Conservation (phyloP, 805 yeast genomes). For the Saccharomyces cerevisiae region DNA sequence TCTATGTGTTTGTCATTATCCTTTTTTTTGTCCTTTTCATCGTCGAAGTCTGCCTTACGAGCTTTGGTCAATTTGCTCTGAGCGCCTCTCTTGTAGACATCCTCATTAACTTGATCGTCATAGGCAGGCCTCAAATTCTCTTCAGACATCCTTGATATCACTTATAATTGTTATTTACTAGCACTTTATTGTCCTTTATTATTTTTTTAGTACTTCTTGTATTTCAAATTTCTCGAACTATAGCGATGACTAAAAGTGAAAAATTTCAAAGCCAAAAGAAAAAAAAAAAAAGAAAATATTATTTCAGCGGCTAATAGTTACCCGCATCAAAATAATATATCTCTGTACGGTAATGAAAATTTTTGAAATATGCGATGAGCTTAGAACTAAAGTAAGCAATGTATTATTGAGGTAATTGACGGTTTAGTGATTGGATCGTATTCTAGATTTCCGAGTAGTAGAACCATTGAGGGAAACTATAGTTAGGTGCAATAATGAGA, state of each 20-base stretch:
- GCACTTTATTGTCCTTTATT: not conserved
- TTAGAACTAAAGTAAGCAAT: conserved; percentile 5
- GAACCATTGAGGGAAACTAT: not conserved
- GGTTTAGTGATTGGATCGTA: not conserved
- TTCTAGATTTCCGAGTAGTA: not conserved
- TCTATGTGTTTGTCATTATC: conserved; percentile 12
- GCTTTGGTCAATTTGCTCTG: conserved; percentile 30
- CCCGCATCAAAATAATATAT: not conserved
- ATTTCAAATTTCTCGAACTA: not conserved
- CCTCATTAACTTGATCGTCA: conserved; percentile 33
- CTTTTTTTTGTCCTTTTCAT: conserved; percentile 2
- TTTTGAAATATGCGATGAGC: conserved; percentile 16
- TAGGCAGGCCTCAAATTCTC: conserved; percentile 22
- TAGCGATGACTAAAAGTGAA: conserved; percentile 2
- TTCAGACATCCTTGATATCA: conserved; percentile 10
- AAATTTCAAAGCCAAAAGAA: conserved; percentile 1
- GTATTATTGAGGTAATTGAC: not conserved
- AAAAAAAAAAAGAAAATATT: not conserved
- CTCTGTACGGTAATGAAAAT: conserved; percentile 4
- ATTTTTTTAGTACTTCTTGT: not conserved
- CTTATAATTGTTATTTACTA: not conserved
- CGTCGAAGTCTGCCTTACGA: conserved; percentile 23
- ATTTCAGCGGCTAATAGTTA: not conserved
- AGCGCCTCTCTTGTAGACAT: conserved; percentile 36
- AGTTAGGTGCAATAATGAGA: conserved; percentile 50